These are phyloP conservation scores for Aspergillus pseudoglaucus DNA, from an alignment of 2,329 filamentous ascomycete genomes.

Conservation along the genomic window DNA sequence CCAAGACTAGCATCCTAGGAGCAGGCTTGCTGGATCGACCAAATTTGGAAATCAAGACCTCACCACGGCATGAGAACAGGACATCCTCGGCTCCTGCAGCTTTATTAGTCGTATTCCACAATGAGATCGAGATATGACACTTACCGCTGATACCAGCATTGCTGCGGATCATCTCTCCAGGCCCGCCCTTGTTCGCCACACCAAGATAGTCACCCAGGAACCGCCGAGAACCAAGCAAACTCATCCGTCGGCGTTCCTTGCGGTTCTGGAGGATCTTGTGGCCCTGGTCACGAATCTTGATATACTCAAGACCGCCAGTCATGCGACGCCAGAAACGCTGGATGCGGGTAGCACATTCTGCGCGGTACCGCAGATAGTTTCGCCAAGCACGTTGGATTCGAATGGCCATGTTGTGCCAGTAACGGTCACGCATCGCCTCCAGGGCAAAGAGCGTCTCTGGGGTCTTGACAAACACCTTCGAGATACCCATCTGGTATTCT, in stretches of 20 bases:
- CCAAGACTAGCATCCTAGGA: constrained; percentile 72
- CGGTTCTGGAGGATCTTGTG: constrained; percentile 73
- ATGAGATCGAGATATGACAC: constrained; percentile 5
- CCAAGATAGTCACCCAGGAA: constrained; percentile 95
- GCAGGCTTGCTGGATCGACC: constrained; percentile 92
- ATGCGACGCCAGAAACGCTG: constrained; percentile 95
- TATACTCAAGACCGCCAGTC: constrained; percentile 79
- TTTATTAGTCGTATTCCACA: constrained; percentile 1
- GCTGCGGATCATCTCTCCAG: constrained; percentile 72
- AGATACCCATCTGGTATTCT: constrained; percentile 95
- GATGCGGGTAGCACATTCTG: constrained; percentile 87
- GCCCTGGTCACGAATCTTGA: constrained; percentile 81
- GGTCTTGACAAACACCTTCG: constrained; percentile 96
- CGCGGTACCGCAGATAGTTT: constrained; percentile 86
- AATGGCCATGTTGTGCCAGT: constrained; percentile 99
- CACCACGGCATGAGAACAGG: constrained; percentile 85
- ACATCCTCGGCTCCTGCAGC: constrained; percentile 54
- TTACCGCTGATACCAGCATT: constrained; percentile 64
- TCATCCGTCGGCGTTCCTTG: constrained; percentile 88
- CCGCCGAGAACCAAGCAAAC: constrained; percentile 80
- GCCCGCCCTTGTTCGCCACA: constrained; percentile 70
- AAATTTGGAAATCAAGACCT: constrained; percentile 88
- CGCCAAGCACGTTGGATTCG: constrained; percentile 96
- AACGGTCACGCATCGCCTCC: constrained; percentile 94
- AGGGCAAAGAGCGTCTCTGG: constrained; percentile 94